These are phyloP conservation scores for Plectranthus barbatus DNA, from an alignment of 257 asterid species.

Conservation along the genomic window DNA sequence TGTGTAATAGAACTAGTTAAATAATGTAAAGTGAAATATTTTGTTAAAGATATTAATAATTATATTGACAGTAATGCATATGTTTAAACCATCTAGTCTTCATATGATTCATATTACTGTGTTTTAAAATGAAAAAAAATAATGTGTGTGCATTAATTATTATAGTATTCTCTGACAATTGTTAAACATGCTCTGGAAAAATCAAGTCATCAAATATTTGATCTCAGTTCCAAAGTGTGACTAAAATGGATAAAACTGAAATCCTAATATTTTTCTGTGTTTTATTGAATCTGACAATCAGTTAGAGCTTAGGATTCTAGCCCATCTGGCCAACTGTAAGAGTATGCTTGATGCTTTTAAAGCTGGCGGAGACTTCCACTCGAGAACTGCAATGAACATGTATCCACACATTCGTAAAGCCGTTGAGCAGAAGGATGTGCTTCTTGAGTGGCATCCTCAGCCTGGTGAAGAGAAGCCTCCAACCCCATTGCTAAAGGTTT, in stretches of 20 bases:
- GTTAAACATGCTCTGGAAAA: no score
- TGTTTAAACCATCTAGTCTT: not conserved
- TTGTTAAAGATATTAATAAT: not conserved
- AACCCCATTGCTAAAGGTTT: constrained; percentile 86
- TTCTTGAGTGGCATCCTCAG: constrained; percentile 96
- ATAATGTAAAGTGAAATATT: not conserved
- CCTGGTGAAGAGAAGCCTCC: constrained; percentile 90
- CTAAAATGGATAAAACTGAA: not conserved
- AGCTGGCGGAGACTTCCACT: constrained; percentile 99
- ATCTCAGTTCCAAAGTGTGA: not conserved
- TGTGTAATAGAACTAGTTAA: not conserved
- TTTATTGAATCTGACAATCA: constrained; percentile 26
- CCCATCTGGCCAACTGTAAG: constrained; percentile 86
- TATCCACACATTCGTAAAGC: constrained; percentile 89
- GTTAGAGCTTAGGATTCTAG: constrained; percentile 99
- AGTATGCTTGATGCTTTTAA: constrained; percentile 91
- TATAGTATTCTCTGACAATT: no score
- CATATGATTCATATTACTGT: no score
- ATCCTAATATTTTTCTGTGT: not conserved
- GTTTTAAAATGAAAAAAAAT: no score
- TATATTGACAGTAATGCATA: not conserved
- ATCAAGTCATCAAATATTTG: not conserved
- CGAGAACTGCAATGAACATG: constrained; percentile 99
- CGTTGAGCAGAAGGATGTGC: constrained; percentile 55
- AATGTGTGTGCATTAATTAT: not conserved